A percentile compares a stretch with the other conserved stretches of the same genome.
These are phyloP conservation scores for Candida montana DNA, from an alignment of 805 yeast species.

Conservation along the genomic window DNA sequence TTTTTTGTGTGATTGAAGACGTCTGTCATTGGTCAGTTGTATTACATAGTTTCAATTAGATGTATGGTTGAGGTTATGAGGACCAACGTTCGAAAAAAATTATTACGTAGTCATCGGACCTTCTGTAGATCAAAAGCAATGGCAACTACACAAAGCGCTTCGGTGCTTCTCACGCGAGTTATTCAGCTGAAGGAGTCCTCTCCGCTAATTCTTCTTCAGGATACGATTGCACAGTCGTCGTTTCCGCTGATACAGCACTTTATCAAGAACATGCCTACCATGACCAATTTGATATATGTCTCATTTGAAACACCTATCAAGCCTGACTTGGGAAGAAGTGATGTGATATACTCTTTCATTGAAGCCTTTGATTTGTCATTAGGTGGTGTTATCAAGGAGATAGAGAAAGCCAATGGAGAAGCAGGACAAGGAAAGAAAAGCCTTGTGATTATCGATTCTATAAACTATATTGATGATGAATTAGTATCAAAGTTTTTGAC, in stretches of 20 bases:
- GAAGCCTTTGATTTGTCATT: slow-evolving; percentile 33
- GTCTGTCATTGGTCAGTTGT: too few relatives aligned
- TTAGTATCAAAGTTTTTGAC: slow-evolving; percentile 47
- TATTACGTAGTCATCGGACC: too few relatives aligned
- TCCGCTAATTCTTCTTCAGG: slow-evolving; percentile 67
- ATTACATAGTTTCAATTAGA: too few relatives aligned
- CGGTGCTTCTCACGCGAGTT: slow-evolving; percentile 63
- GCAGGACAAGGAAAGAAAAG: slow-evolving; percentile 24
- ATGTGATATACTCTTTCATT: slow-evolving; percentile 30
- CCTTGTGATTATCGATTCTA: slow-evolving; percentile 60
- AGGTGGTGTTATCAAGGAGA: slow-evolving; percentile 23
- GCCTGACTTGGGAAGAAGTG: slow-evolving; percentile 40
- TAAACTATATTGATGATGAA: slow-evolving; percentile 49
- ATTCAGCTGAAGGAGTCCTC: slow-evolving; percentile 66
- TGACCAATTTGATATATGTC: slow-evolving; percentile 42
- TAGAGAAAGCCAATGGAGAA: slow-evolving; percentile 6
- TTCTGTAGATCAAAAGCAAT: slow-evolving; percentile 23
- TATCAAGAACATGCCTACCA: slow-evolving; percentile 32
- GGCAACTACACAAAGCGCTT: slow-evolving; percentile 32
- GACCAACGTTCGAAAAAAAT: too few relatives aligned
- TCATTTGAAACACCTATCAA: slow-evolving; percentile 61
- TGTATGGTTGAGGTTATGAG: too few relatives aligned
- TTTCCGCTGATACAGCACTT: slow-evolving; percentile 53
- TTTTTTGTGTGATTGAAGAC: slow-evolving; percentile 4
- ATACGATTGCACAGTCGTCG: slow-evolving; percentile 68